A percentile compares a stretch with the other conserved stretches of the same genome.
phyloP scores from a whole-genome alignment of 345 rosid genomes.

The Luvunga scandens region DNA sequence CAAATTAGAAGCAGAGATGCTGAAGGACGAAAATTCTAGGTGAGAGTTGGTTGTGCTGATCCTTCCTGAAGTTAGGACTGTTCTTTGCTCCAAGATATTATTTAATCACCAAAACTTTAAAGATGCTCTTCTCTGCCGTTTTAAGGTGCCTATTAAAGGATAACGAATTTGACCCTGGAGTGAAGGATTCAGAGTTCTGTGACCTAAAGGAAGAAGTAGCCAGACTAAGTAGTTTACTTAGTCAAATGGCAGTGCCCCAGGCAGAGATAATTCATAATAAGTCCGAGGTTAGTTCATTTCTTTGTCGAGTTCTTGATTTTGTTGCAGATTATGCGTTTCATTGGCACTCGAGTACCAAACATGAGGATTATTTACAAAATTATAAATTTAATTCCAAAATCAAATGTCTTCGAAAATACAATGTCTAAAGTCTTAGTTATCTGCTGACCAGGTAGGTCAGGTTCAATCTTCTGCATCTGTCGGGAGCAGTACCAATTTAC shows the following conservation, averaged over 20 bases:
- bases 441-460: constrained; percentile 36
- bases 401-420: background rate
- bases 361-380: background rate
- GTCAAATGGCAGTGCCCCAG: constrained; percentile 62
- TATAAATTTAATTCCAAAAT: background rate
- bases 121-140: constrained; percentile 18
- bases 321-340: background rate
- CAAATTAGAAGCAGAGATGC: constrained; percentile 57
- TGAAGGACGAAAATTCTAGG: constrained; percentile 58
- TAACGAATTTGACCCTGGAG: constrained; percentile 43
- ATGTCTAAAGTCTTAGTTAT: constrained; percentile 18
- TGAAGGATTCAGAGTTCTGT: constrained; percentile 57
- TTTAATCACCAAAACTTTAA: background rate
- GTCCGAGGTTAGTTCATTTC: constrained; percentile 32
- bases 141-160: constrained; percentile 47
- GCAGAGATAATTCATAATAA: constrained; percentile 35
- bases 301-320: background rate
- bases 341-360: background rate
- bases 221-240: constrained; percentile 50
- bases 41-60: constrained; percentile 18
- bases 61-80: constrained; percentile 1
- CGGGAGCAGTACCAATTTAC: constrained; percentile 31
- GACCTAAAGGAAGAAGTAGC: constrained; percentile 69
- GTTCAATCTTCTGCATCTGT: constrained; percentile 39
- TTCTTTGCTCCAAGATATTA: constrained; percentile 9